Evolutionary conservation across 129 eudicot species (phyloP), one percentile per base, ranked within the genome.

Genomic region (Glebionis coronaria): DNA sequence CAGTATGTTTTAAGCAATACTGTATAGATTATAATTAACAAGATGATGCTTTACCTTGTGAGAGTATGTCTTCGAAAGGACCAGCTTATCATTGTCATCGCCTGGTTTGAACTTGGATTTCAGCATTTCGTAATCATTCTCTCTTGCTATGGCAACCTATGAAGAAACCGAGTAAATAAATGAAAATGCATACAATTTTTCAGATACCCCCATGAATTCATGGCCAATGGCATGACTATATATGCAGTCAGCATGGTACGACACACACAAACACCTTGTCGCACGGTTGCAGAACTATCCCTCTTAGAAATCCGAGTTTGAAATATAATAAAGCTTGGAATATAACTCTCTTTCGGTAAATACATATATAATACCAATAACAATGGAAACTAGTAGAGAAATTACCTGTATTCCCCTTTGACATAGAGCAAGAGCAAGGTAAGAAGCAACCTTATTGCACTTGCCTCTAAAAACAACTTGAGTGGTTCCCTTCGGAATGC

Each of bases 361-460:
- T 7, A 12, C 11, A 49, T 49, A 12, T n/a, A 13, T 14, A 49
- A 12, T 15, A 3, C 23, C 42, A 19, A 46, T 13, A 45, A 46
- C 13, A 10, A n/a, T 16, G 23, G 29, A 29, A 50, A 13, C 1
- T 9, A 66, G 35, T 9, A 14, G 49, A 16, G 44, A 70, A 53
- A 46, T 50, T 67, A 88, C 98, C 89, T 83, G 78, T 11, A 88
- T 79, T 51, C 91, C 98, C 58, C 55, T 82, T 71, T 80, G 79
- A 72, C 98, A 88, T 52, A 92, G 72, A 5, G 83, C 79, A 49
- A 67, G 72, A 65, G 80, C 95, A 72, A 88, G 76, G 44, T 83
- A 19, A 60, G 35, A 71, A 57, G 96, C 95, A 76, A 85, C 76
- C 78, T 92, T 92, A 1, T 76, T 64, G 15, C 75, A 55, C n/a